Percentiles rank a stretch among this genome's conserved stretches.
These are phyloP conservation scores for Pseudohyphozyma bogoriensis DNA, from an alignment of 768 basidiomycete species.

Conservation along the genomic window DNA sequence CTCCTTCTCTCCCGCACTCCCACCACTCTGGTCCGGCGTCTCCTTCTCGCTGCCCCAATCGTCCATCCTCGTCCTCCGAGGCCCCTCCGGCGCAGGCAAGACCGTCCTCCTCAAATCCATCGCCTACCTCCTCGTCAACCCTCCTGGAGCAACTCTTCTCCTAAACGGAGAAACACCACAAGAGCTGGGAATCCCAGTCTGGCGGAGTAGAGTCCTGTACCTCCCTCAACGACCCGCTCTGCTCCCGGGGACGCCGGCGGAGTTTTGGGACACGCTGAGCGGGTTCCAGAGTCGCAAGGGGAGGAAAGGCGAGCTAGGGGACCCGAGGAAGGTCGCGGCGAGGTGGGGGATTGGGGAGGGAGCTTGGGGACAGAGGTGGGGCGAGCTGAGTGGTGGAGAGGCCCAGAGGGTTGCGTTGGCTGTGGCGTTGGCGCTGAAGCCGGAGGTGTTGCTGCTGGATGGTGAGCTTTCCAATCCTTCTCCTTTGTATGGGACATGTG, in stretches of 20 bases:
- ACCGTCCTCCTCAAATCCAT: conserved; percentile 71
- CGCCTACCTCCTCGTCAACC: conserved; percentile 47
- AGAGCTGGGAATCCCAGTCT: conserved; percentile 54
- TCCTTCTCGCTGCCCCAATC: conserved; percentile 57
- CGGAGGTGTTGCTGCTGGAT: conserved; percentile 68
- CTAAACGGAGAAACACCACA: conserved; percentile 41
- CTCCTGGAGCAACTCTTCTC: conserved; percentile 26
- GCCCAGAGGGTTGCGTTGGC: conserved; percentile 72
- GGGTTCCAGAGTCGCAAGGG: conserved; percentile 46
- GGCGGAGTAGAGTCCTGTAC: conserved; percentile 69
- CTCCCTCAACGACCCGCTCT: conserved; percentile 80
- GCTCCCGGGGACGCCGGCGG: conserved; percentile 67
- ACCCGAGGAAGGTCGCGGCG: conserved; percentile 49
- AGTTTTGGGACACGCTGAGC: conserved; percentile 54
- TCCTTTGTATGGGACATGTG: background rate
- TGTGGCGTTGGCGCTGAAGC: conserved; percentile 60
- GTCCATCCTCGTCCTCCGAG: conserved; percentile 67
- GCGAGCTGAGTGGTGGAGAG: conserved; percentile 74
- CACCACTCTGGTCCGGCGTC: conserved; percentile 52
- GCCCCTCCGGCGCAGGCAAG: conserved; percentile 61
- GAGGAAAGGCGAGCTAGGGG: conserved; percentile 25
- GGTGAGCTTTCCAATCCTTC: conserved; percentile 46
- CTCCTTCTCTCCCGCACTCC: too few species aligned
- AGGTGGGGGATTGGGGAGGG: conserved; percentile 49
- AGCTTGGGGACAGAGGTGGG: conserved; percentile 64